Percentiles rank a stretch among this genome's conserved stretches.
Evolutionary conservation across 768 basidiomycete species (phyloP).

Genomic region (Lanmaoa pseudosensibilis): DNA sequence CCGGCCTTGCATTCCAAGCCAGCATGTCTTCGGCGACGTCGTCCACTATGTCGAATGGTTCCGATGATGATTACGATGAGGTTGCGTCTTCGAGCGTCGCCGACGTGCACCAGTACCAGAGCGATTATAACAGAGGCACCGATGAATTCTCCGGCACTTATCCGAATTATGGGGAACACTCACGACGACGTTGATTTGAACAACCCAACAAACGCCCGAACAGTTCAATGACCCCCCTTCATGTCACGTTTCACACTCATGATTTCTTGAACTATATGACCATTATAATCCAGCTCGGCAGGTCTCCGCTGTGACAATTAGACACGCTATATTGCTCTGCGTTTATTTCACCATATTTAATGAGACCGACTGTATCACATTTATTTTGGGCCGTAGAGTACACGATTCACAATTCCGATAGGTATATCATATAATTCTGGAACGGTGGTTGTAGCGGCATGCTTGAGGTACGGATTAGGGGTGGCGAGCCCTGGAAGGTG

Average conservation of each 20-base stretch:
- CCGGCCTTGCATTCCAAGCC: conserved; percentile 36
- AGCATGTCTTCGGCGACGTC: conserved; percentile 39
- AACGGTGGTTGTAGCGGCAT: conserved; percentile 46
- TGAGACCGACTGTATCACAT: conserved; percentile 13
- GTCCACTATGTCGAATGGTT: conserved; percentile 33
- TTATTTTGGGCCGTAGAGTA: conserved; percentile 49
- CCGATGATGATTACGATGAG: conserved; percentile 38
- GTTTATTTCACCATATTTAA: conserved; percentile 22
- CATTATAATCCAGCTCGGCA: conserved; percentile 14
- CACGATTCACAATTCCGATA: conserved; percentile 75
- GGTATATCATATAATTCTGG: conserved; percentile 82
- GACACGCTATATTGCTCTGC: conserved; percentile 5
- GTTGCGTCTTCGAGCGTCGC: conserved; percentile 30
- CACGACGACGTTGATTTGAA: neutral
- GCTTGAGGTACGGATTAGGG: conserved; percentile 47
- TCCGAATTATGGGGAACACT: conserved; percentile 6
- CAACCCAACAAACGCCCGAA: neutral
- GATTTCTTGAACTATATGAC: conserved; percentile 17
- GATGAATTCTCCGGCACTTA: conserved; percentile 18
- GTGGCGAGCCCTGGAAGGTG: conserved; percentile 44
- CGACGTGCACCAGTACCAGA: conserved; percentile 33
- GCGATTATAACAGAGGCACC: conserved; percentile 17
- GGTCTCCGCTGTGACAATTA: neutral
- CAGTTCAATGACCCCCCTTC: neutral
- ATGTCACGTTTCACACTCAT: neutral